These are phyloP conservation scores for Phialemoniopsis sp. DNA, from an alignment of 2,329 filamentous ascomycete genomes.

Conservation along the genomic window DNA sequence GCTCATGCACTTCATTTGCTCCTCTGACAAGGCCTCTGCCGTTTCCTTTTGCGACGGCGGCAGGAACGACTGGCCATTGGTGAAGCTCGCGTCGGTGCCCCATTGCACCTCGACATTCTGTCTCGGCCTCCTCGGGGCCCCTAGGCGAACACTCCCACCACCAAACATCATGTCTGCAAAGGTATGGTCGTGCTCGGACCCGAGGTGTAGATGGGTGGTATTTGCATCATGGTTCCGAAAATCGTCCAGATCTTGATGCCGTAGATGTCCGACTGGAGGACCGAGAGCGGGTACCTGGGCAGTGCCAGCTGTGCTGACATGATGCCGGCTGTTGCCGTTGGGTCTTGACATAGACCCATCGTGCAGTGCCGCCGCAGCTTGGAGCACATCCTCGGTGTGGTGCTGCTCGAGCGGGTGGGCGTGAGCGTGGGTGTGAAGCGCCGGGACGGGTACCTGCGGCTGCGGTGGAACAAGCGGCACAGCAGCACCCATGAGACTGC, in stretches of 20 bases:
- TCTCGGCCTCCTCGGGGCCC: constrained; percentile 9
- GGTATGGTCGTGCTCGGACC: constrained; percentile 25
- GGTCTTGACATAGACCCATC: constrained; percentile 29
- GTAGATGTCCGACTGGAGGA: constrained; percentile 33
- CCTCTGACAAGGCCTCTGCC: constrained; percentile 50
- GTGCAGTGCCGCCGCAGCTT: constrained; percentile 16
- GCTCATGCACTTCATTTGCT: constrained; percentile 50
- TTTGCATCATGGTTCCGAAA: constrained; percentile 32
- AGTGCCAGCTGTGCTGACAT: constrained; percentile 6
- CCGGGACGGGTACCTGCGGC: no score
- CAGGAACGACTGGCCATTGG: constrained; percentile 49
- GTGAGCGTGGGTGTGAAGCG: no score
- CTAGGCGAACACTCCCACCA: constrained; percentile 10
- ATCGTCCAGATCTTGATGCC: constrained; percentile 36
- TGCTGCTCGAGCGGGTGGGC: neutral
- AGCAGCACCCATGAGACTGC: constrained; percentile 1
- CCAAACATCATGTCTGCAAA: constrained; percentile 39
- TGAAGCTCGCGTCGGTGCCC: constrained; percentile 67
- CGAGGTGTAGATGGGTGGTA: constrained; percentile 18
- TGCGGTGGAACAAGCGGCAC: no score
- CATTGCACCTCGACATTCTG: constrained; percentile 48
- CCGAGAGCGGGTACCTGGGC: constrained; percentile 14
- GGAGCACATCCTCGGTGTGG: neutral
- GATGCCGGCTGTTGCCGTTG: constrained; percentile 19
- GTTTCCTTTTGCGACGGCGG: constrained; percentile 53